Conservation (phyloP, 768 basidiomycete genomes). For the Lentinula lateritia region DNA sequence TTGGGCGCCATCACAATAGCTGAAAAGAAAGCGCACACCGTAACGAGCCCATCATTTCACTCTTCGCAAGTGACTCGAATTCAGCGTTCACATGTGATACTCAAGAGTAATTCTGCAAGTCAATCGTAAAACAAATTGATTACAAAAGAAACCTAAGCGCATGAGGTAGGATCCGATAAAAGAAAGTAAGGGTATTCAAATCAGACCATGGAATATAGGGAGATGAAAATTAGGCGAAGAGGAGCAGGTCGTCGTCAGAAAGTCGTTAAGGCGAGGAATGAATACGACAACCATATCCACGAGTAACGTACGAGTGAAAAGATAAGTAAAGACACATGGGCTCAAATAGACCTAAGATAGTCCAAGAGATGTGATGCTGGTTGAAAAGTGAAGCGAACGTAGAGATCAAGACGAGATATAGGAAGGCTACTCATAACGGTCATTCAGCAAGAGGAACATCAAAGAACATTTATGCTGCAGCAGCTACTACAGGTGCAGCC, state of each 20-base stretch:
- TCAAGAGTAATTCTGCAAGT: not conserved
- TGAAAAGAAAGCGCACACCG: not conserved
- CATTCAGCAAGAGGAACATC: slow-evolving; percentile 34
- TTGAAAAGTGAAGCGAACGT: slow-evolving; percentile 26
- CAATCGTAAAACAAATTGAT: slow-evolving; percentile 35
- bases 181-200: slow-evolving; percentile 55
- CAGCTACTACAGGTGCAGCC: slow-evolving; percentile 65
- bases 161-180: slow-evolving; percentile 51
- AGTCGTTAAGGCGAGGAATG: slow-evolving; percentile 46
- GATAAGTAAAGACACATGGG: slow-evolving; percentile 26
- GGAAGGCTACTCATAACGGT: slow-evolving; percentile 29
- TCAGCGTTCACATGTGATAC: not conserved
- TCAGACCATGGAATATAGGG: slow-evolving; percentile 48
- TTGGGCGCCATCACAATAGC: slow-evolving; percentile 59
- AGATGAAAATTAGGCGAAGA: slow-evolving; percentile 53
- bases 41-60: slow-evolving; percentile 7
- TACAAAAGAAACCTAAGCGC: slow-evolving; percentile 54
- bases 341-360: slow-evolving; percentile 23
- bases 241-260: slow-evolving; percentile 63
- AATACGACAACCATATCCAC: slow-evolving; percentile 55
- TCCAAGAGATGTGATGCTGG: slow-evolving; percentile 33
- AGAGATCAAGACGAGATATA: slow-evolving; percentile 28
- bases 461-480: slow-evolving; percentile 59
- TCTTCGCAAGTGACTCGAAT: not conserved
- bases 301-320: slow-evolving; percentile 34